These are phyloP conservation scores for Diophrys sp. DNA, from an alignment of 73 alveolate species.

Conservation along the genomic window DNA sequence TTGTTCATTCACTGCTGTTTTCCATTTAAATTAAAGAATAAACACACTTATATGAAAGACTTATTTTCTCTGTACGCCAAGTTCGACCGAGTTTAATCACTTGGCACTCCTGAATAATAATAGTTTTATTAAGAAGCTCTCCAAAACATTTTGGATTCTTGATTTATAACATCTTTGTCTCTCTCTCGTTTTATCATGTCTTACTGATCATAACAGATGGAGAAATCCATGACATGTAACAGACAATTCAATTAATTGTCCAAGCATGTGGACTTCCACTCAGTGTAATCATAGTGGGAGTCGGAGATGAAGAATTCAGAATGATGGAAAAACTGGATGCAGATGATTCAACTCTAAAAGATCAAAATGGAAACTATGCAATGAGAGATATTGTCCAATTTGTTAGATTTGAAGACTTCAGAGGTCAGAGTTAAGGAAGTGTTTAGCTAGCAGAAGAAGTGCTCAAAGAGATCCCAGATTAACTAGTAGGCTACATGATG, in stretches of 20 bases:
- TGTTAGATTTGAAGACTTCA: constrained; percentile 52
- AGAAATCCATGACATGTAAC: constrained; percentile 81
- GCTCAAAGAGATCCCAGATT: constrained; percentile 85
- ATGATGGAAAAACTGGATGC: constrained; percentile 88
- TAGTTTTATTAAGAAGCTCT: no score
- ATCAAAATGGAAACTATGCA: constrained; percentile 53
- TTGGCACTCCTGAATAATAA: no score
- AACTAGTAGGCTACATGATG: constrained; percentile 74
- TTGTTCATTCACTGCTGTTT: no score
- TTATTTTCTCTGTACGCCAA: no score
- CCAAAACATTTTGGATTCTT: no score
- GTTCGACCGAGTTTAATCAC: no score
- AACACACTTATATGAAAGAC: no score
- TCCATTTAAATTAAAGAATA: no score
- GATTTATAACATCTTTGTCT: no score
- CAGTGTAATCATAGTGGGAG: constrained; percentile 90
- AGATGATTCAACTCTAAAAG: constrained; percentile 65
- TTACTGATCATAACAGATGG: constrained; percentile 90
- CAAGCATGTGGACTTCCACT: constrained; percentile 70
- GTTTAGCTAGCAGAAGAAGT: constrained; percentile 78
- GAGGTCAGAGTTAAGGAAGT: constrained; percentile 30
- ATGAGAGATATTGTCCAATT: constrained; percentile 92
- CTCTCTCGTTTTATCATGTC: constrained; percentile 49
- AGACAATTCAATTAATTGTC: constrained; percentile 60
- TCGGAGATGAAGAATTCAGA: constrained; percentile 85